Conservation (phyloP, 2,329 filamentous ascomycete species). For the Hymenoscyphus linearis region DNA sequence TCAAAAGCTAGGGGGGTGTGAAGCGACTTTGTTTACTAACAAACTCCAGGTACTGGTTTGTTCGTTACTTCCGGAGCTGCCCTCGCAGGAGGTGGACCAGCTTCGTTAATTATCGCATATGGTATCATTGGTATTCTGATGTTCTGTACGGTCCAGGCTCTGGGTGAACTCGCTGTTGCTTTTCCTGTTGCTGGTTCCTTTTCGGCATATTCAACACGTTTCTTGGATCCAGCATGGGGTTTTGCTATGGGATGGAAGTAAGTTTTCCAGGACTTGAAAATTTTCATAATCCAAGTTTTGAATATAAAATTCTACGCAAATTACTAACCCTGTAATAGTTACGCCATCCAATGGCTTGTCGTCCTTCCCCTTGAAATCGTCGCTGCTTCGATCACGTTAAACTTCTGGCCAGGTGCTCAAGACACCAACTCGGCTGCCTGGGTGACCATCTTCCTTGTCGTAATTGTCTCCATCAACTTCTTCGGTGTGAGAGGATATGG, state of each 20-base stretch:
- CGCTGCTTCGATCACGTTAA: slow-evolving; percentile 74
- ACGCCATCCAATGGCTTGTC: slow-evolving; percentile 80
- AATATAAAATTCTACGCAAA: background rate
- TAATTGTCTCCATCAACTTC: slow-evolving; percentile 77
- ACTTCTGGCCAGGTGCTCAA: slow-evolving; percentile 59
- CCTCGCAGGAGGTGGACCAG: slow-evolving; percentile 33
- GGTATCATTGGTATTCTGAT: slow-evolving; percentile 62
- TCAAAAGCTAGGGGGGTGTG: too few relatives aligned
- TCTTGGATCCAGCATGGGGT: slow-evolving; percentile 88
- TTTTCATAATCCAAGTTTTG: background rate
- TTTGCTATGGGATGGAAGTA: slow-evolving; percentile 95
- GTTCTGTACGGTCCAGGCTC: slow-evolving; percentile 75
- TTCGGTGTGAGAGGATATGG: slow-evolving; percentile 85
- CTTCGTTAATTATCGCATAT: slow-evolving; percentile 29
- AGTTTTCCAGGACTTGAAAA: slow-evolving; percentile 10
- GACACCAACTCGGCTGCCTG: slow-evolving; percentile 56
- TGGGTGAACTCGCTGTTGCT: slow-evolving; percentile 87
- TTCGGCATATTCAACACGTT: slow-evolving; percentile 86
- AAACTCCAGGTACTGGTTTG: slow-evolving; percentile 67
- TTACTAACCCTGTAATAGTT: slow-evolving; percentile 8
- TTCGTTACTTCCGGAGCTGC: slow-evolving; percentile 55
- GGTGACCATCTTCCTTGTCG: slow-evolving; percentile 72
- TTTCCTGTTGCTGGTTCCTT: slow-evolving; percentile 91
- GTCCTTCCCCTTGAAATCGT: slow-evolving; percentile 81
- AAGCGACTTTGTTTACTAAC: slow-evolving; percentile 22